Conservation (phyloP, 2,329 filamentous ascomycete species). For the Pseudopyricularia cyperi region DNA sequence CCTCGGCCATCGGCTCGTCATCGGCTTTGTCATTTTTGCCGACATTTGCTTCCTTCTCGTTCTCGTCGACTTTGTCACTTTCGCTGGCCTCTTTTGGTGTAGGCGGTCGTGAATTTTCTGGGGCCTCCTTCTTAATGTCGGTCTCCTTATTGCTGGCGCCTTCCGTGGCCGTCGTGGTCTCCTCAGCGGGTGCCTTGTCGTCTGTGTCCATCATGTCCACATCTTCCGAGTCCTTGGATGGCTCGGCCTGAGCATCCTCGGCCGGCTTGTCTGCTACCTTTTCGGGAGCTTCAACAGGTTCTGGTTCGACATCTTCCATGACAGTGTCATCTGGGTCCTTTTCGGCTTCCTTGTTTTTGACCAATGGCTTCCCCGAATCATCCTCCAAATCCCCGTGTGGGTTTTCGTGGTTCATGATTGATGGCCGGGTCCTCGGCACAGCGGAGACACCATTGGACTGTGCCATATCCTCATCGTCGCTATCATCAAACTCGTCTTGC, state of each 20-base stretch:
- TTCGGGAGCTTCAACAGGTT: not conserved
- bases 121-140: constrained; percentile 3
- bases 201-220: constrained; percentile 2
- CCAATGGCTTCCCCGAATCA: constrained; percentile 3
- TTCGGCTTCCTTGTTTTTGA: not conserved
- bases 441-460: constrained; percentile 56
- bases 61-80: not conserved
- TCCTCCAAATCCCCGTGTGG: constrained; percentile 27
- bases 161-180: not conserved
- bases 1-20: not conserved
- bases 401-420: constrained; percentile 39
- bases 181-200: not conserved
- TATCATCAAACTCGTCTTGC: constrained; percentile 74
- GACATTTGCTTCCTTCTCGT: not conserved
- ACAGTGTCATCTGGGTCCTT: constrained; percentile 1
- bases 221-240: not conserved
- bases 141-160: not conserved
- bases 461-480: constrained; percentile 76
- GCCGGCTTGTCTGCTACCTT: not conserved
- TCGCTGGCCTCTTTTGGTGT: not conserved
- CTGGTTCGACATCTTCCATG: constrained; percentile 1
- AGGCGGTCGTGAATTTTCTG: not conserved
- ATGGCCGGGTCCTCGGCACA: constrained; percentile 27
- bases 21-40: not conserved
- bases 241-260: not conserved